A percentile compares a stretch with the other conserved stretches of the same genome.
Evolutionary conservation across 2,329 filamentous ascomycete genomes (phyloP).

Genomic region (Tolypocladium ophioglossoides): DNA sequence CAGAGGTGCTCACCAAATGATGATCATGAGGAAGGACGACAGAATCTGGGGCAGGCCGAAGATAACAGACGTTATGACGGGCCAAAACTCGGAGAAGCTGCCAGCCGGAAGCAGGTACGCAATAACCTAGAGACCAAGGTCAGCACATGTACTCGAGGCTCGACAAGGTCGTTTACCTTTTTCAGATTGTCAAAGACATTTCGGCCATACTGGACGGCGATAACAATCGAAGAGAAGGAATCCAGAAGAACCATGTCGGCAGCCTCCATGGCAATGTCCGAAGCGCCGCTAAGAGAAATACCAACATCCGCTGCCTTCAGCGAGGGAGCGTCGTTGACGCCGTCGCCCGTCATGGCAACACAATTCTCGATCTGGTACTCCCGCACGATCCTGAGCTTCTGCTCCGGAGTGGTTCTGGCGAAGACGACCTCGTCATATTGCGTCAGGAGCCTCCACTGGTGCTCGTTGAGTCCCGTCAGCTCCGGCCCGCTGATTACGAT

Average conservation of each 20-base stretch:
- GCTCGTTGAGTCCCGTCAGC: conserved; percentile 51
- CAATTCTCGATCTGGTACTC: conserved; percentile 59
- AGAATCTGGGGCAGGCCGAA: conserved; percentile 66
- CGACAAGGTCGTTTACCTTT: conserved; percentile 35
- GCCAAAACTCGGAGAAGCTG: conserved; percentile 67
- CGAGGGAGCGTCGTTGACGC: conserved; percentile 78
- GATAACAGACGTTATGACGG: conserved; percentile 60
- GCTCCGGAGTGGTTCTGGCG: conserved; percentile 64
- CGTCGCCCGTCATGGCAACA: conserved; percentile 78
- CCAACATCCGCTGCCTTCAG: conserved; percentile 72
- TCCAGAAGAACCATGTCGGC: conserved; percentile 76
- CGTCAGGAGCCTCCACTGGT: conserved; percentile 58
- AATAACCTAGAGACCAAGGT: conserved; percentile 22
- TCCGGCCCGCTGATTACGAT: conserved; percentile 58
- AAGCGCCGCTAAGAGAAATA: conserved; percentile 71
- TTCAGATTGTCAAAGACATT: conserved; percentile 74
- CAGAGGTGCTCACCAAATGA: conserved; percentile 38
- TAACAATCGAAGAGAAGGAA: conserved; percentile 60
- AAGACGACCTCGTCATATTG: conserved; percentile 64
- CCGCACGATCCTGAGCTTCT: conserved; percentile 70
- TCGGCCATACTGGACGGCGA: conserved; percentile 61
- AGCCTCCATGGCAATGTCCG: conserved; percentile 72
- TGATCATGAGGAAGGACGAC: conserved; percentile 62
- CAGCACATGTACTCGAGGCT: background rate
- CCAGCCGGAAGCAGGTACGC: conserved; percentile 66